Evolutionary conservation across 2,329 filamentous ascomycete genomes (phyloP).

Genomic region (Pseudocercospora fuligena): DNA sequence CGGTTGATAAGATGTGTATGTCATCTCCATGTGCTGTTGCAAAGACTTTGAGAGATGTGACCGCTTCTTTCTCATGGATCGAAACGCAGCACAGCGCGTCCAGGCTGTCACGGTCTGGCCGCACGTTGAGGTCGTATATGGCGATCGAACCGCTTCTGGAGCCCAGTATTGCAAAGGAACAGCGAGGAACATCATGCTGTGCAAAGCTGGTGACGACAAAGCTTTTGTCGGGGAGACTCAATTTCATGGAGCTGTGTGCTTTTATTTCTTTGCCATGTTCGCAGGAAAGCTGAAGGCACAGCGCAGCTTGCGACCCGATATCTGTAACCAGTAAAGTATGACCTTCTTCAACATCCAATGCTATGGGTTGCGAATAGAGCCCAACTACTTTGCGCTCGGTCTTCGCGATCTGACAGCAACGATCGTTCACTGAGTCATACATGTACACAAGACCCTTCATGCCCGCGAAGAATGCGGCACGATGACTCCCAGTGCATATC

Average conservation of each 20-base stretch:
- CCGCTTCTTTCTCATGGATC: constrained; percentile 62
- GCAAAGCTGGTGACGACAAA: constrained; percentile 60
- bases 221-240: constrained; percentile 41
- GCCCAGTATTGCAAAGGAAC: constrained; percentile 51
- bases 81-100: not conserved
- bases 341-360: not conserved
- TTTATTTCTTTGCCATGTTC: not conserved
- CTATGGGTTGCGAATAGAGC: constrained; percentile 40
- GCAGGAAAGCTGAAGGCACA: not conserved
- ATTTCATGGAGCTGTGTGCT: not conserved
- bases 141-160: constrained; percentile 61
- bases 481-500: constrained; percentile 46
- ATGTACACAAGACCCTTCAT: constrained; percentile 49
- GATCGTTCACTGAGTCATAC: constrained; percentile 36
- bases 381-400: constrained; percentile 46
- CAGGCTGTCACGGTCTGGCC: not conserved
- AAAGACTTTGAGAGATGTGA: constrained; percentile 64
- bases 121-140: constrained; percentile 33
- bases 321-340: constrained; percentile 44
- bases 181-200: constrained; percentile 7
- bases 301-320: constrained; percentile 36
- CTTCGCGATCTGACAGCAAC: constrained; percentile 36
- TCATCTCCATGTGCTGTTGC: constrained; percentile 27
- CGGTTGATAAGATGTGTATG: constrained; percentile 66
- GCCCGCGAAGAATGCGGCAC: constrained; percentile 53